phyloP scores from a whole-genome alignment of 768 basidiomycete genomes.

The Vishniacozyma victoriae region DNA sequence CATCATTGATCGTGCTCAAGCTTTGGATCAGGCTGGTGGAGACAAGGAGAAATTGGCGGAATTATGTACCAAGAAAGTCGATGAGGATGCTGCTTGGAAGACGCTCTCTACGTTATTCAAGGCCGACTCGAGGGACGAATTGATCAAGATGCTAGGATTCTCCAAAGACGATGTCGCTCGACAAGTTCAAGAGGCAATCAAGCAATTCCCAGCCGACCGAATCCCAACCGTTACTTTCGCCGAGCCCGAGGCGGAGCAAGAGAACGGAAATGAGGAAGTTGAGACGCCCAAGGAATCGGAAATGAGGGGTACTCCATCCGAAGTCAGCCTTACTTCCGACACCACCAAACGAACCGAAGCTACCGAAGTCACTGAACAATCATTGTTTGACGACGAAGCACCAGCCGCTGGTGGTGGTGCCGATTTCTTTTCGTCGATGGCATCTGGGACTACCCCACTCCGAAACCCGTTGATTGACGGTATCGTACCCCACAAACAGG shows the following conservation, averaged over 20 bases:
- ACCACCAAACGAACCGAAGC: constrained; percentile 1
- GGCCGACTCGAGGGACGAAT: constrained; percentile 79
- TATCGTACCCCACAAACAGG: constrained; percentile 62
- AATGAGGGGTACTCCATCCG: constrained; percentile 39
- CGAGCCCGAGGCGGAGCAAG: neutral
- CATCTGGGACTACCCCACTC: constrained; percentile 51
- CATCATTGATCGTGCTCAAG: constrained; percentile 67
- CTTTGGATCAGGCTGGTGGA: constrained; percentile 60
- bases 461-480: constrained; percentile 50
- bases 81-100: constrained; percentile 65
- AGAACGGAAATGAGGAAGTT: constrained; percentile 45
- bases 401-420: constrained; percentile 58
- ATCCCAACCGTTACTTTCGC: neutral
- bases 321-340: constrained; percentile 12
- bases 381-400: constrained; percentile 79
- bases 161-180: constrained; percentile 76
- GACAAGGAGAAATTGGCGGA: constrained; percentile 53
- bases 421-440: constrained; percentile 83
- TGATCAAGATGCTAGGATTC: constrained; percentile 84
- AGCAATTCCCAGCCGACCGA: constrained; percentile 48
- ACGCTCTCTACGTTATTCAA: constrained; percentile 72
- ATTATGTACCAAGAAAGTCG: constrained; percentile 57
- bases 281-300: constrained; percentile 46
- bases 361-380: constrained; percentile 64
- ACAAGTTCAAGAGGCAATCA: constrained; percentile 74